Evolutionary conservation across 140 eudicot genomes (phyloP).

Genomic region (Flaveria floridana): DNA sequence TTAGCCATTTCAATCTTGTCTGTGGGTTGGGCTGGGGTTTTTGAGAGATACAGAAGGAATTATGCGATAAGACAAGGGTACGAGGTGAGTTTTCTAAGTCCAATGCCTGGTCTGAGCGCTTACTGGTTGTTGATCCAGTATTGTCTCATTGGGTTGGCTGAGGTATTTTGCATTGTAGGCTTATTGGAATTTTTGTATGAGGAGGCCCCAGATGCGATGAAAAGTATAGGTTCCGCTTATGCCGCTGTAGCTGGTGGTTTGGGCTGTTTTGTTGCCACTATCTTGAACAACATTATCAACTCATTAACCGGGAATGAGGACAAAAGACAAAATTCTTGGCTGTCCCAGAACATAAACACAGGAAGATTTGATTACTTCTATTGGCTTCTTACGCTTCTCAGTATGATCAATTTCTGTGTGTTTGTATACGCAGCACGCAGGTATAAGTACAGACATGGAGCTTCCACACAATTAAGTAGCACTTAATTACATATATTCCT

Average conservation of each 20-base stretch:
- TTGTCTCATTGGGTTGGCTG: constrained; percentile 85
- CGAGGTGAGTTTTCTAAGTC: constrained; percentile 65
- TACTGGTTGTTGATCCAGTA: constrained; percentile 91
- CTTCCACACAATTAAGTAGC: constrained; percentile 13
- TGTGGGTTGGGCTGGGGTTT: constrained; percentile 80
- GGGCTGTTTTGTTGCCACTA: constrained; percentile 79
- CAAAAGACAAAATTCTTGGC: constrained; percentile 55
- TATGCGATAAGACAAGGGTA: constrained; percentile 72
- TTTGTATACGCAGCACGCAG: constrained; percentile 60
- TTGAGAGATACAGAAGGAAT: constrained; percentile 77
- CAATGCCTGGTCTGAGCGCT: constrained; percentile 84
- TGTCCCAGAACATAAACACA: constrained; percentile 83
- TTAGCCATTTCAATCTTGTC: constrained; percentile 75
- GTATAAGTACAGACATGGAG: constrained; percentile 59
- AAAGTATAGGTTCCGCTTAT: constrained; percentile 89
- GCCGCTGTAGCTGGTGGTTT: constrained; percentile 97
- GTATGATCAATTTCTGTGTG: constrained; percentile 56
- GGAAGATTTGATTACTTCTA: constrained; percentile 81
- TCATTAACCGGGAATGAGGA: constrained; percentile 50
- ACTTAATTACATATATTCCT: not conserved
- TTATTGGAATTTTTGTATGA: constrained; percentile 77
- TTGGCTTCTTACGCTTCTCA: constrained; percentile 75
- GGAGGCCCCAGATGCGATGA: constrained; percentile 96
- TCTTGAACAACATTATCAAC: constrained; percentile 67
- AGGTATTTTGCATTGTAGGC: constrained; percentile 90